Percentiles rank a stretch among this genome's conserved stretches.
Evolutionary conservation across 1,139 yeast species (phyloP).

Genomic region (Kodamaea plutei): DNA sequence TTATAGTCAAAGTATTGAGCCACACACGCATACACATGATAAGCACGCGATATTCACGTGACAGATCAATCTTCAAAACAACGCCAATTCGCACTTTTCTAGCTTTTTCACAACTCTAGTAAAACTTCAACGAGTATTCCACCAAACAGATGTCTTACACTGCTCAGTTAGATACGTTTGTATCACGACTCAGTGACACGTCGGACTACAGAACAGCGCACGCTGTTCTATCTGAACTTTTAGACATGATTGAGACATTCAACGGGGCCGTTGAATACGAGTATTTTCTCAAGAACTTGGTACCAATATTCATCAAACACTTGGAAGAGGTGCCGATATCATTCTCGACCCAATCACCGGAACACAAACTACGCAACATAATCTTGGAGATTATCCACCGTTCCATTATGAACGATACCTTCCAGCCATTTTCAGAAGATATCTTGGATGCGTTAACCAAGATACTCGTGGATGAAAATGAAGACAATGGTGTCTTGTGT

Average conservation of each 20-base stretch:
- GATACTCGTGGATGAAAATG: slow-evolving; percentile 74
- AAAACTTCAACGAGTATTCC: slow-evolving; percentile 5
- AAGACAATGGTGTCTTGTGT: slow-evolving; percentile 90
- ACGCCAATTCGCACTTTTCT: slow-evolving; percentile 18
- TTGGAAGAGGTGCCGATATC: slow-evolving; percentile 72
- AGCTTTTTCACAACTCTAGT: background rate
- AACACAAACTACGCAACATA: slow-evolving; percentile 71
- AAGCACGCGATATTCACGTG: slow-evolving; percentile 11
- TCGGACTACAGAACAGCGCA: slow-evolving; percentile 58
- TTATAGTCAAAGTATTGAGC: too few species aligned
- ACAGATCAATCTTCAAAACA: slow-evolving; percentile 6
- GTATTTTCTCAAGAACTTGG: slow-evolving; percentile 54
- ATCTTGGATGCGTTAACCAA: slow-evolving; percentile 60
- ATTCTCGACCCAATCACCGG: slow-evolving; percentile 56
- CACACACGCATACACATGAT: too few species aligned
- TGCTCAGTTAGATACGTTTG: slow-evolving; percentile 57
- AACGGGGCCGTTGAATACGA: slow-evolving; percentile 79
- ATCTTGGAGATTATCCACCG: slow-evolving; percentile 79
- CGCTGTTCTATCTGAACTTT: slow-evolving; percentile 69
- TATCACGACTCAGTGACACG: slow-evolving; percentile 50
- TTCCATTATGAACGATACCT: slow-evolving; percentile 76
- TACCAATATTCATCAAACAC: slow-evolving; percentile 59
- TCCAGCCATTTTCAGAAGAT: slow-evolving; percentile 65
- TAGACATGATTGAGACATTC: slow-evolving; percentile 82
- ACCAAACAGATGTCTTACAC: slow-evolving; percentile 34